Conservation (phyloP, 2,329 filamentous ascomycete genomes). For the Sphaerostilbella broomeana region DNA sequence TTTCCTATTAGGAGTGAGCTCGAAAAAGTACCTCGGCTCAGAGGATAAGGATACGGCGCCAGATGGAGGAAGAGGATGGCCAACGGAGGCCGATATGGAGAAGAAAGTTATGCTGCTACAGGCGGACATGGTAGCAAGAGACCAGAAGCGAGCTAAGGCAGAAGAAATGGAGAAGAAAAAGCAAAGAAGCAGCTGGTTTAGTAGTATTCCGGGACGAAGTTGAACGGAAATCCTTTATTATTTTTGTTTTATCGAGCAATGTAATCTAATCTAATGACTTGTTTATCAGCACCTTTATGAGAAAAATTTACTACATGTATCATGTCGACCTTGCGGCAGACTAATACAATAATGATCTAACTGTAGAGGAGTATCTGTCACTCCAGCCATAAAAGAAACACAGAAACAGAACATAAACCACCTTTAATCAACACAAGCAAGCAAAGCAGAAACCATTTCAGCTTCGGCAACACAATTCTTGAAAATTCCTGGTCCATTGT, state of each 20-base stretch:
- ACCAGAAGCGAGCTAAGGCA: constrained; percentile 21
- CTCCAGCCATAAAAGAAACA: background rate
- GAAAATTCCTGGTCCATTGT: background rate
- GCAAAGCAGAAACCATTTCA: background rate
- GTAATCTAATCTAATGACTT: constrained; percentile 4
- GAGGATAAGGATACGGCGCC: constrained; percentile 34
- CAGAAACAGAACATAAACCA: background rate
- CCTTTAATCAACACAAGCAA: background rate
- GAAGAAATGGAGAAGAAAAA: constrained; percentile 20
- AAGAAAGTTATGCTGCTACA: constrained; percentile 28
- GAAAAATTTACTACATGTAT: too few relatives aligned
- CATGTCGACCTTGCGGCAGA: too few relatives aligned
- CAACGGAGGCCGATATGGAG: constrained; percentile 33
- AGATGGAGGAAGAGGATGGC: constrained; percentile 35
- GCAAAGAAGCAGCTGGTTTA: constrained; percentile 5
- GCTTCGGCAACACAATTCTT: background rate
- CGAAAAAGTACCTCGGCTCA: constrained; percentile 27
- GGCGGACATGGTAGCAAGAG: constrained; percentile 25
- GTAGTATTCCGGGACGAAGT: background rate
- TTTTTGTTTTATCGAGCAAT: background rate
- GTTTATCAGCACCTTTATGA: too few relatives aligned
- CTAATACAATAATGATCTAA: too few relatives aligned
- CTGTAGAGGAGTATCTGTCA: too few relatives aligned
- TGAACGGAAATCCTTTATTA: background rate
- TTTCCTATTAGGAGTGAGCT: constrained; percentile 30